Base-by-base conservation (phyloP, 2,329 filamentous ascomycete genomes). In the Emergomyces pasteurianus region DNA sequence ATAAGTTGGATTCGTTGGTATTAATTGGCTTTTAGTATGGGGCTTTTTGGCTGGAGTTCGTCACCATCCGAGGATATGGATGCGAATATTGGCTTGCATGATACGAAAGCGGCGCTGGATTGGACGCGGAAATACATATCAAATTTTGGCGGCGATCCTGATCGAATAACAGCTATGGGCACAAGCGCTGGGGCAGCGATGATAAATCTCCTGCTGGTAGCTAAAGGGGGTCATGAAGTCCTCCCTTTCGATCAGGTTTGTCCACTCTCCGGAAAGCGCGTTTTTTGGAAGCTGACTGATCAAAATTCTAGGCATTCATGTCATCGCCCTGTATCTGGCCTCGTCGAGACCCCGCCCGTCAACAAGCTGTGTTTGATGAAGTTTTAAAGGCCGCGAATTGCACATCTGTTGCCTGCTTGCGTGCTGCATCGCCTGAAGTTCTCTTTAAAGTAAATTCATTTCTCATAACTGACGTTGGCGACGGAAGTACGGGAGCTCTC, bases 351-450 rank as follows among this genome's bases (percentile, higher is more conserved):
- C 55, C 59, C 12, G 50, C 50, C 38, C 55, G 59, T 2, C 55
- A 52, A 38, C 38, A 58, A 23, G 59, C 56, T 5, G 50, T 64
- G 28, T 64, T 56, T 26, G 47, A 64, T 21, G 28, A 36, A 40
- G 53, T 63, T 23, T 53, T 64, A 6, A 57, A 61, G 16, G 61
- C 61, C 34, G 46, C 63, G 6, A 61, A 64, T 34, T 64, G 63
- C 38, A 28, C 31, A 8, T 63, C 63, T 18, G 31, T 61, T 42
- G 52, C 42, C 34, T 64, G 63, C 28, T 43, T 64, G 40, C 31
- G 61, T 14, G 36, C 36, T 6, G 21, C 56, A 14, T 23, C 61
- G 9, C 54, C 61, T 31, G 46, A 59, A 26, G 34, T 47, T 21
- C 61, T 63, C n/a, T 61, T 63, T 31, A 46, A 63, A 26, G 61